Evolutionary conservation across 1,284 basidiomycete genomes (phyloP).

Genomic region (Ganoderma sinense): DNA sequence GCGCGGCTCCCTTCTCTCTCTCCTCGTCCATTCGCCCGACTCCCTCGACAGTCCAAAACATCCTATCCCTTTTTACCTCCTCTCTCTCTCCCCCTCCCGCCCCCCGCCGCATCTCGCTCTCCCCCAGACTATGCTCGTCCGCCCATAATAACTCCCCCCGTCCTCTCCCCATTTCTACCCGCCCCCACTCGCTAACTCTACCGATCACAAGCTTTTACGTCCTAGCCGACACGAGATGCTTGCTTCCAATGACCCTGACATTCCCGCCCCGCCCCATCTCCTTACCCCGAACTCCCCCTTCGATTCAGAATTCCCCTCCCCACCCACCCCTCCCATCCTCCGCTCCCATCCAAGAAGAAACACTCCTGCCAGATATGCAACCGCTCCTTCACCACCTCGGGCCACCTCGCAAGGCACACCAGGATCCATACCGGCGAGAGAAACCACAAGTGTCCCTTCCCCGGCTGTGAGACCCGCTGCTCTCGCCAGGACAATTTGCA

Average conservation of each 20-base stretch:
- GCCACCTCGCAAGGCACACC: conserved; percentile 83
- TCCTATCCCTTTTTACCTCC: conserved; percentile 5
- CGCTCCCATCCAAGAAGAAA: conserved; percentile 42
- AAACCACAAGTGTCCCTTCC: conserved; percentile 85
- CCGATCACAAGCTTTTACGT: conserved; percentile 26
- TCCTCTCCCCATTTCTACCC: background rate
- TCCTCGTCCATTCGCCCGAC: background rate
- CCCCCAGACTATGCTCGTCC: conserved; percentile 10
- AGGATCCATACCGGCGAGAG: conserved; percentile 85
- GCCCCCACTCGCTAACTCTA: conserved; percentile 16
- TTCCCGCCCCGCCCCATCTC: conserved; percentile 7
- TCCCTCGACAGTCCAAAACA: background rate
- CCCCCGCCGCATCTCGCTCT: background rate
- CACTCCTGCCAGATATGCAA: conserved; percentile 56
- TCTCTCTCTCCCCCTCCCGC: background rate
- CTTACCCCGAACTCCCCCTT: conserved; percentile 23
- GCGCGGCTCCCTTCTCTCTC: background rate
- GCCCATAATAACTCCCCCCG: background rate
- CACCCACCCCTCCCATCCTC: conserved; percentile 9
- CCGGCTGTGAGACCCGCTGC: conserved; percentile 82
- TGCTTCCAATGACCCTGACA: conserved; percentile 22
- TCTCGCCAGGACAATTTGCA: conserved; percentile 84
- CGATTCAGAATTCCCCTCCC: conserved; percentile 17
- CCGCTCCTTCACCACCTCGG: conserved; percentile 80
- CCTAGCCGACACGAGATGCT: conserved; percentile 28